A percentile compares a stretch with the other conserved stretches of the same genome.
Evolutionary conservation across 1,139 yeast species (phyloP).

Genomic region (Hansenula lynferdii): DNA sequence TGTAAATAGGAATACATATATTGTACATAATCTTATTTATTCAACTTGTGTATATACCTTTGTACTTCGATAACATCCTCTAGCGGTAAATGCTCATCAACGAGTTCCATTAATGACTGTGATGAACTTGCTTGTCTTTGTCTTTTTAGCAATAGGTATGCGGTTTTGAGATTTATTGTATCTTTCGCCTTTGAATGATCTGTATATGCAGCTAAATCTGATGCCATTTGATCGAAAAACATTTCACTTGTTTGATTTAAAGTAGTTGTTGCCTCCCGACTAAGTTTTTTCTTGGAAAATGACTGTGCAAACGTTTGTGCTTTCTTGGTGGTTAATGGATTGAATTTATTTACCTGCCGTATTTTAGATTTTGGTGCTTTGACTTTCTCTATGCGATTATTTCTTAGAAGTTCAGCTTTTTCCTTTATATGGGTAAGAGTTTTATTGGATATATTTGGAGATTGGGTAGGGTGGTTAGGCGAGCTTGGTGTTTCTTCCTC

Average conservation of each 20-base stretch:
- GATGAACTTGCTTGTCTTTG: conserved; percentile 11
- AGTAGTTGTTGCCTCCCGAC: conserved; percentile 6
- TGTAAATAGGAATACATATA: background rate
- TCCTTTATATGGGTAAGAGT: no score
- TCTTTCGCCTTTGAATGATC: conserved; percentile 12
- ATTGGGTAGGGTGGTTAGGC: background rate
- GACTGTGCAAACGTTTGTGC: conserved; percentile 8
- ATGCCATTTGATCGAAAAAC: conserved; percentile 14
- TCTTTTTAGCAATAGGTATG: conserved; percentile 15
- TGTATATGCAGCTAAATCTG: conserved; percentile 15
- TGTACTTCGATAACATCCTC: conserved; percentile 16
- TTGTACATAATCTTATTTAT: background rate
- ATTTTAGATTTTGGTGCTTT: background rate
- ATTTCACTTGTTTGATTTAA: conserved; percentile 10
- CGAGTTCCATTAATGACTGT: conserved; percentile 10
- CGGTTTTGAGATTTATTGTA: conserved; percentile 9
- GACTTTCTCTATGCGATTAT: no score
- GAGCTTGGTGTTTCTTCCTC: background rate
- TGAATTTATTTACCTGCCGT: background rate
- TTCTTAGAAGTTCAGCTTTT: no score
- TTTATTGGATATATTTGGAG: no score
- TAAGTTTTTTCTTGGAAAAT: conserved; percentile 9
- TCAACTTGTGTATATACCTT: conserved; percentile 8
- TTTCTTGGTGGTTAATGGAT: background rate
- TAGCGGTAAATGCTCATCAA: conserved; percentile 15